Percentiles rank a stretch among this genome's conserved stretches.
Evolutionary conservation across 1,284 basidiomycete species (phyloP).

Genomic region (Xerocomus nothofagi): DNA sequence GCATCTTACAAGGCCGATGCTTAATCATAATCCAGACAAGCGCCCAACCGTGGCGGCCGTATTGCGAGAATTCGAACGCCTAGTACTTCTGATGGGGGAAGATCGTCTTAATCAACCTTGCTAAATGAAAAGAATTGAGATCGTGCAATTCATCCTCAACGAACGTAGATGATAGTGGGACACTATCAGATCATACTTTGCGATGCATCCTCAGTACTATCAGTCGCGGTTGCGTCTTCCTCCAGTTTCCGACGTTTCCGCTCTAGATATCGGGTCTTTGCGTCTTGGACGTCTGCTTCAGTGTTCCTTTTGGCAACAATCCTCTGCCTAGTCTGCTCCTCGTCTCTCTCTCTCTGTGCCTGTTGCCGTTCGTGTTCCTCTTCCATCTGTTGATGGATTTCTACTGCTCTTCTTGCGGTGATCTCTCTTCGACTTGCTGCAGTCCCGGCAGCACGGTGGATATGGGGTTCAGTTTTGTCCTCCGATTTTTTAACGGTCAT

Average conservation of each 20-base stretch:
- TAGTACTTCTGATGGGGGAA: conserved; percentile 29
- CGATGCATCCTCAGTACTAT: conserved; percentile 5
- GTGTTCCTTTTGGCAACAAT: conserved; percentile 68
- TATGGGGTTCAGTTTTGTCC: conserved; percentile 38
- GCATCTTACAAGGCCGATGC: conserved; percentile 55
- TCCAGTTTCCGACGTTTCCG: conserved; percentile 79
- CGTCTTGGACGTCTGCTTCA: conserved; percentile 68
- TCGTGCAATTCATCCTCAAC: conserved; percentile 1
- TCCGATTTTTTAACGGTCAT: conserved; percentile 28
- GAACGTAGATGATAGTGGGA: background rate
- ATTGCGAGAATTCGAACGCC: conserved; percentile 45
- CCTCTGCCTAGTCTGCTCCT: conserved; percentile 57
- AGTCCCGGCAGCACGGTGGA: conserved; percentile 74
- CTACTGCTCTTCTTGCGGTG: conserved; percentile 71
- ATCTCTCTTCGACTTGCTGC: conserved; percentile 81
- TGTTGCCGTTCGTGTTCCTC: conserved; percentile 63
- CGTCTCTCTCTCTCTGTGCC: conserved; percentile 57
- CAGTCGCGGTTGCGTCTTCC: conserved; percentile 30
- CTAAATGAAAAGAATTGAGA: conserved; percentile 3
- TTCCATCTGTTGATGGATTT: conserved; percentile 73
- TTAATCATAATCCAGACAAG: conserved; percentile 46
- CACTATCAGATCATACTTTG: conserved; percentile 6
- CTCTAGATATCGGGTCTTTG: conserved; percentile 73
- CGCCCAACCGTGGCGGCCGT: conserved; percentile 52
- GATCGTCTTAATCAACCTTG: conserved; percentile 28